These are phyloP conservation scores for Heliocybe sulcata DNA, from an alignment of 1,284 basidiomycete species.

Conservation along the genomic window DNA sequence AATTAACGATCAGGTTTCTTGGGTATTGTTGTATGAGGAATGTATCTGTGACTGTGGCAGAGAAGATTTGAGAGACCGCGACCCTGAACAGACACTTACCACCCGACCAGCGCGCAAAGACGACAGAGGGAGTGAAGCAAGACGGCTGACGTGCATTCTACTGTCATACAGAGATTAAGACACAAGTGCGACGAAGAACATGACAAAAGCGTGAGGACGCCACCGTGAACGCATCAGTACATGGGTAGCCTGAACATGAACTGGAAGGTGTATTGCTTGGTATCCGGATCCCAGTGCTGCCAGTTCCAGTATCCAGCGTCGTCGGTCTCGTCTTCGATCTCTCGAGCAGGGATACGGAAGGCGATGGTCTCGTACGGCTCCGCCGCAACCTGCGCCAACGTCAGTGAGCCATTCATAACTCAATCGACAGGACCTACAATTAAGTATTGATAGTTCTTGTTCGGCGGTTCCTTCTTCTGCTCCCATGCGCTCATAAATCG, in stretches of 20 bases:
- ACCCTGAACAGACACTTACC: too few species aligned
- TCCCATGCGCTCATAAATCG: slow-evolving; percentile 99
- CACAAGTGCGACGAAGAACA: not conserved
- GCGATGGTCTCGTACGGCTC: slow-evolving; percentile 99
- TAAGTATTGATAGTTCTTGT: slow-evolving; percentile 95
- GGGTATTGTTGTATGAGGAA: too few species aligned
- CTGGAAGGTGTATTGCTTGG: slow-evolving; percentile 93
- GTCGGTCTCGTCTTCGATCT: slow-evolving; percentile 91
- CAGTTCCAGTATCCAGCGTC: slow-evolving; percentile 90
- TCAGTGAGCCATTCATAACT: slow-evolving; percentile 4
- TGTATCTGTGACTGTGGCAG: too few species aligned
- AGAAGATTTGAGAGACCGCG: too few species aligned
- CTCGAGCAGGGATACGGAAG: slow-evolving; percentile 95
- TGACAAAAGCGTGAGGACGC: not conserved
- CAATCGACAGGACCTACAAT: slow-evolving; percentile 56
- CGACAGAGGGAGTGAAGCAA: not conserved
- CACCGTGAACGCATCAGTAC: slow-evolving; percentile 27
- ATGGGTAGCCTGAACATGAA: slow-evolving; percentile 76
- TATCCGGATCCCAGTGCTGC: slow-evolving; percentile 97
- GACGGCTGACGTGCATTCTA: not conserved
- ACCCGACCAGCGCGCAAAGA: not conserved
- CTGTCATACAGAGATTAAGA: not conserved
- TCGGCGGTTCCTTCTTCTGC: slow-evolving; percentile 91
- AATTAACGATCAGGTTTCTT: slow-evolving; percentile 13
- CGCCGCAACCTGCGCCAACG: slow-evolving; percentile 73